Percentiles rank a stretch among this genome's conserved stretches.
Evolutionary conservation across 352 stramenopile genomes (phyloP).

Genomic region (Plasmopara viticola): DNA sequence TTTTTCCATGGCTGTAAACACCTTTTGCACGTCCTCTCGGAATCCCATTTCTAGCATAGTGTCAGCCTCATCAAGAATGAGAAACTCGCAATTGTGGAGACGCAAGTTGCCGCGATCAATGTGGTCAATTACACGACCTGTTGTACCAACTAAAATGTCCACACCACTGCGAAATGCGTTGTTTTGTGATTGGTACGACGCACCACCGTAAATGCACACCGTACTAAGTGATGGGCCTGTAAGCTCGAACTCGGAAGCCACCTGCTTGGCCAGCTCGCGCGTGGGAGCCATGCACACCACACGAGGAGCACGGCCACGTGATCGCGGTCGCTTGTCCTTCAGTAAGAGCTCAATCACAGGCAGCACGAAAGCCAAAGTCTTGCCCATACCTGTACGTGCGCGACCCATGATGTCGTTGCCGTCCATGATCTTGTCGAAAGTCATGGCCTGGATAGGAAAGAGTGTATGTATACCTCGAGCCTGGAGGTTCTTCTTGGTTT

Average conservation of each 20-base stretch:
- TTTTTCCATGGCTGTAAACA: slow-evolving; percentile 79
- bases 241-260: slow-evolving; percentile 87
- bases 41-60: slow-evolving; percentile 96
- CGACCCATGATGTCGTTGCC: slow-evolving; percentile 97
- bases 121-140: slow-evolving; percentile 90
- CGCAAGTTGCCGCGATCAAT: slow-evolving; percentile 87
- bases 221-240: slow-evolving; percentile 75
- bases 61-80: slow-evolving; percentile 93
- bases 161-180: slow-evolving; percentile 82
- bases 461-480: slow-evolving; percentile 81
- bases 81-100: slow-evolving; percentile 84
- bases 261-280: slow-evolving; percentile 96
- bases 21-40: slow-evolving; percentile 93
- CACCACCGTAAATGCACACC: slow-evolving; percentile 89
- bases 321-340: slow-evolving; percentile 69
- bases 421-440: slow-evolving; percentile 93
- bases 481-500: slow-evolving; percentile 56
- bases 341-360: slow-evolving; percentile 91
- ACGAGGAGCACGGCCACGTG: slow-evolving; percentile 67
- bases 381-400: slow-evolving; percentile 96
- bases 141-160: slow-evolving; percentile 91
- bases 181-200: slow-evolving; percentile 88
- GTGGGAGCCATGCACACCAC: slow-evolving; percentile 97
- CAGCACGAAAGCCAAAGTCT: slow-evolving; percentile 98
- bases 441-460: slow-evolving; percentile 92